Base-by-base conservation (phyloP, 148 eudicot species). In the Linanthus parryae region DNA sequence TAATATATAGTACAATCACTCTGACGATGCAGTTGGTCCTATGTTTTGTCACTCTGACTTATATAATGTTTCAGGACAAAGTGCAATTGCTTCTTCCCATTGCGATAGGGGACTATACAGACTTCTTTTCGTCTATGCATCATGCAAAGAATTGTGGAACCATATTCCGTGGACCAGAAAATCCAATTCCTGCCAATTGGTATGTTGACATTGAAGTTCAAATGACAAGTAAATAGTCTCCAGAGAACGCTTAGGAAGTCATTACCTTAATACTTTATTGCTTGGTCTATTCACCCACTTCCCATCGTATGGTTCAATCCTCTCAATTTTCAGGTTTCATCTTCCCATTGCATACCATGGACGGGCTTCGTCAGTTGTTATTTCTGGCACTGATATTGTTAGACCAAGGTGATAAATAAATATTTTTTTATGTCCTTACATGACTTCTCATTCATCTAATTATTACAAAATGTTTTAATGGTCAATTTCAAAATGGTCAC, bases 271-370 rank as follows among this genome's bases (percentile, higher is more conserved):
- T 51, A 19, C 4, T 1, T 18, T 19, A 33, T 33, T 2, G 38
- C 8, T 35, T 11, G 21, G 11, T 8, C 7, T 36, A 13, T 36
- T 5, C 14, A 12, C 12, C 26, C 39, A 22, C 34, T 44, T 37
- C 44, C 20, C 49, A 25, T 37, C 21, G 37, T 47, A 28, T 20
- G 13, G 35, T 67, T 61, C 46, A 26, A 38, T 35, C 52, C 27
- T 39, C 44, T 36, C n/a, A 20, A 16, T 39, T 39, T 80, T 59
- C 74, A 91, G 94, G 98, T 91, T 74, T 54, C 77, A 77, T 66
- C 75, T 91, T 65, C 95, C 98, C 41, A 91, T 91, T 70, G 98
- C 96, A 8, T 91, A 91, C 70, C 98, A 91, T 73, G 98, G 98
- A 50, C 80, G 98, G 53, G 94, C 98, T 36, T 91, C 98, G 55